phyloP scores from a whole-genome alignment of 495 filamentous ascomycete species.

The Alectoria sarmentosa region DNA sequence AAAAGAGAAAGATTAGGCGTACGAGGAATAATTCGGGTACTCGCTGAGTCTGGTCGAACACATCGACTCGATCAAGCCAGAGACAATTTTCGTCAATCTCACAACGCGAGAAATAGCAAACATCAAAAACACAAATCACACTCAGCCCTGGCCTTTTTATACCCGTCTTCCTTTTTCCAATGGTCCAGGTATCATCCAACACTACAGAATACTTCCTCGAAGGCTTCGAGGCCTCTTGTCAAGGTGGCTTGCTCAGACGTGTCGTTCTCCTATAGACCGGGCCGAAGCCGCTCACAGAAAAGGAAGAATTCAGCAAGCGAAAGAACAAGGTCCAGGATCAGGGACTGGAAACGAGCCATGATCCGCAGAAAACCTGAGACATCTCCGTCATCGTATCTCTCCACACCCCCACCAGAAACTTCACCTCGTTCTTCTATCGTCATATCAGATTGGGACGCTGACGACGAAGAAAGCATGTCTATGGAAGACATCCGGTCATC shows the following conservation, averaged over 20 bases:
- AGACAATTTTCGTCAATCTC: neutral
- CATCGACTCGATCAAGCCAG: neutral
- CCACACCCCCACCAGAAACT: constrained; percentile 28
- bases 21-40: neutral
- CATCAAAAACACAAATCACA: neutral
- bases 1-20: constrained; percentile 7
- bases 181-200: constrained; percentile 1
- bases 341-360: constrained; percentile 30
- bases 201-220: constrained; percentile 7
- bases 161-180: neutral
- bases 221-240: constrained; percentile 21
- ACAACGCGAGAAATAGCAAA: neutral
- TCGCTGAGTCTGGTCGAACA: constrained; percentile 1
- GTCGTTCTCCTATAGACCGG: constrained; percentile 12
- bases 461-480: constrained; percentile 49
- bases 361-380: constrained; percentile 28
- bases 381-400: constrained; percentile 25
- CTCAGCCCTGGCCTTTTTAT: neutral
- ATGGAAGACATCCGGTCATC: constrained; percentile 37
- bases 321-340: constrained; percentile 20
- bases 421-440: constrained; percentile 19
- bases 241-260: constrained; percentile 26
- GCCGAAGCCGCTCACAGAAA: constrained; percentile 22
- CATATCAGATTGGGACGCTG: constrained; percentile 51
- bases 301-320: constrained; percentile 23